Percentiles rank a stretch among this genome's conserved stretches.
These are phyloP conservation scores for Botryotinia globosa DNA, from an alignment of 2,329 filamentous ascomycete species.

Conservation along the genomic window DNA sequence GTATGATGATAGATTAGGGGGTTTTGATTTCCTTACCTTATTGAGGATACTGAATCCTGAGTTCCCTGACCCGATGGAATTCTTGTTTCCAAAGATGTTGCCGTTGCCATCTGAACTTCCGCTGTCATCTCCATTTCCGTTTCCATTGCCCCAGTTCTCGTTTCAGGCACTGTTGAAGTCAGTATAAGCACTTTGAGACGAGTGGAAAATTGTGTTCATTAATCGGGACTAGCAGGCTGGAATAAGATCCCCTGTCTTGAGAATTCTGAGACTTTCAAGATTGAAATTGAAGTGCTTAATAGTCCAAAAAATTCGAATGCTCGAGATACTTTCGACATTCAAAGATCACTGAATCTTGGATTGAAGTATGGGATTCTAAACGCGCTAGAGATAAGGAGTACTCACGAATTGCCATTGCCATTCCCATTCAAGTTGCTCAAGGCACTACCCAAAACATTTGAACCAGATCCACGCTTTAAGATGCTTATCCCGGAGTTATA, in stretches of 20 bases:
- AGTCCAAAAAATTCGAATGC: not conserved
- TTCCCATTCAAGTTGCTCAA: not conserved
- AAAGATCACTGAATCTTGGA: not conserved
- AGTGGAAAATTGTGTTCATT: not conserved
- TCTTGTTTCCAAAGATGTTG: not conserved
- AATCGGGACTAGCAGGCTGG: not conserved
- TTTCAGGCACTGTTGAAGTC: not conserved
- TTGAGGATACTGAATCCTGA: not conserved
- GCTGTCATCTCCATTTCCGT: not conserved
- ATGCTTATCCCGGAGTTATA: not conserved
- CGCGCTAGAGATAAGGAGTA: not conserved
- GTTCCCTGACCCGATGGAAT: not conserved
- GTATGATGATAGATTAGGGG: not conserved
- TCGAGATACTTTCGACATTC: not conserved
- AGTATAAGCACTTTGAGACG: not conserved
- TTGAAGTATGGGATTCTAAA: not conserved
- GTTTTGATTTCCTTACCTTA: conserved; percentile 11
- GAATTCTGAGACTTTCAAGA: not conserved
- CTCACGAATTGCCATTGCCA: not conserved
- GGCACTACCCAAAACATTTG: not conserved
- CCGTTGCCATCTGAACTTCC: not conserved
- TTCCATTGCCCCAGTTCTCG: not conserved
- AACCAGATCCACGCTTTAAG: not conserved
- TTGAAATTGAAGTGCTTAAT: not conserved
- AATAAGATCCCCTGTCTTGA: not conserved